Conservation (phyloP, 2,329 filamentous ascomycete species). For the Metarhizium album region DNA sequence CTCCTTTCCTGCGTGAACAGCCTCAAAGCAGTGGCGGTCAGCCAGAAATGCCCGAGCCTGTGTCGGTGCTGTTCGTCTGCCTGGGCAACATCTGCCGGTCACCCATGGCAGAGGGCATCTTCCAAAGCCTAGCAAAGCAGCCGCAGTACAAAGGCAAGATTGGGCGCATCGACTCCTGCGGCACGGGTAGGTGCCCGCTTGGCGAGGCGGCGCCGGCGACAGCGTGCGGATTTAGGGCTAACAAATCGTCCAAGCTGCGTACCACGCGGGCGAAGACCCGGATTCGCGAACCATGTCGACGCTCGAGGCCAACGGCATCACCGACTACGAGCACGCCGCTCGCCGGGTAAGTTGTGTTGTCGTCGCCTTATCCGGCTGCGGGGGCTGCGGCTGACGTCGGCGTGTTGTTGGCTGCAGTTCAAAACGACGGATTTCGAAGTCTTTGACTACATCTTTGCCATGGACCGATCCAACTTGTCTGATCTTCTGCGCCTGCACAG, state of each 20-base stretch:
- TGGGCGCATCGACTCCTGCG: slow-evolving; percentile 70
- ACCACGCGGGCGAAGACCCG: slow-evolving; percentile 67
- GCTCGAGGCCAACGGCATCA: slow-evolving; percentile 63
- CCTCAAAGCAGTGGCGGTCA: slow-evolving; percentile 2
- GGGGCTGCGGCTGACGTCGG: too few species aligned
- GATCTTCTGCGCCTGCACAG: slow-evolving; percentile 54
- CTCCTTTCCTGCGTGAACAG: neutral
- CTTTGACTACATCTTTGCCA: slow-evolving; percentile 91
- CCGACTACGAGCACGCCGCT: slow-evolving; percentile 64
- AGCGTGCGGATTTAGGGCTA: neutral
- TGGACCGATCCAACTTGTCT: slow-evolving; percentile 76
- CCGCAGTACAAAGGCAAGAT: slow-evolving; percentile 50
- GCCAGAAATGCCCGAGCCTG: slow-evolving; percentile 28
- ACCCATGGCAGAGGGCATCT: slow-evolving; percentile 93
- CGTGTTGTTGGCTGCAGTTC: slow-evolving; percentile 26
- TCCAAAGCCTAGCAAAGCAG: slow-evolving; percentile 58
- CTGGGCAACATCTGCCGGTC: slow-evolving; percentile 92
- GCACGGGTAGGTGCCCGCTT: slow-evolving; percentile 46
- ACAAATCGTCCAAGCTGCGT: slow-evolving; percentile 45
- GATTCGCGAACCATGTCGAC: slow-evolving; percentile 79
- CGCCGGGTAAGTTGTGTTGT: slow-evolving; percentile 52
- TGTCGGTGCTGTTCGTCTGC: slow-evolving; percentile 88
- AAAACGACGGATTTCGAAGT: slow-evolving; percentile 60
- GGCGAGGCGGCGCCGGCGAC: too few species aligned
- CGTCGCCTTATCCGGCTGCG: too few species aligned